Conservation (phyloP, 1,139 yeast genomes). For the Candida freyschussii region DNA sequence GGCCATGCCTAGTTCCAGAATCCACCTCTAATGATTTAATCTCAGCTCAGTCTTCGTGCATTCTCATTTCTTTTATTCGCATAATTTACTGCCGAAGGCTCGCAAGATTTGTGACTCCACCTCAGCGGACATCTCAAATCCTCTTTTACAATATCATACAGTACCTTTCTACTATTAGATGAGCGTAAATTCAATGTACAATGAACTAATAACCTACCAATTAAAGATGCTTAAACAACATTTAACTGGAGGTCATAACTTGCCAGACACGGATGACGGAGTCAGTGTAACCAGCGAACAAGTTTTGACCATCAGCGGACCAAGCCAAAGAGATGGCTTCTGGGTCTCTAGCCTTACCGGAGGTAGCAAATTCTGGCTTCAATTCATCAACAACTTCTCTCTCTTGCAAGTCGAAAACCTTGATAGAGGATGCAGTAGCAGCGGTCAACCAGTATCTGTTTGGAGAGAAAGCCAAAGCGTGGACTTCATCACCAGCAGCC, state of each 20-base stretch:
- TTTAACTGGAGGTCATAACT: conserved; percentile 70
- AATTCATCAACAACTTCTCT: conserved; percentile 95
- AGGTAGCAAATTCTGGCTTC: conserved; percentile 94
- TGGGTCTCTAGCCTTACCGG: conserved; percentile 90
- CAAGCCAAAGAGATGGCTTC: conserved; percentile 98
- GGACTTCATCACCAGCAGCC: conserved; percentile 94
- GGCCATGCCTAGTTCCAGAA: no score
- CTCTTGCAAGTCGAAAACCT: conserved; percentile 97
- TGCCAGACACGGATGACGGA: conserved; percentile 99
- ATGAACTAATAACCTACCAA: not conserved
- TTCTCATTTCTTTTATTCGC: no score
- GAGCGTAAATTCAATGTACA: not conserved
- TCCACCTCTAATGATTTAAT: no score
- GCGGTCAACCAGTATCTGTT: conserved; percentile 99
- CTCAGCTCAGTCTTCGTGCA: no score
- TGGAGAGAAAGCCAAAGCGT: conserved; percentile 99
- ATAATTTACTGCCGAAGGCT: no score
- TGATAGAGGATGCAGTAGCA: conserved; percentile 97
- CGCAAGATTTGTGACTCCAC: no score
- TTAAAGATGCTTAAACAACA: no score
- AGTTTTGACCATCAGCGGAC: conserved; percentile 99
- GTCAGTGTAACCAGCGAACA: conserved; percentile 99
- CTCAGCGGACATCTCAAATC: no score
- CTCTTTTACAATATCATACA: no score
- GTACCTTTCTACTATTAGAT: no score